Evolutionary conservation across 371 early-diverging fungal genomes (phyloP).

Genomic region (Scutellospora calospora): DNA sequence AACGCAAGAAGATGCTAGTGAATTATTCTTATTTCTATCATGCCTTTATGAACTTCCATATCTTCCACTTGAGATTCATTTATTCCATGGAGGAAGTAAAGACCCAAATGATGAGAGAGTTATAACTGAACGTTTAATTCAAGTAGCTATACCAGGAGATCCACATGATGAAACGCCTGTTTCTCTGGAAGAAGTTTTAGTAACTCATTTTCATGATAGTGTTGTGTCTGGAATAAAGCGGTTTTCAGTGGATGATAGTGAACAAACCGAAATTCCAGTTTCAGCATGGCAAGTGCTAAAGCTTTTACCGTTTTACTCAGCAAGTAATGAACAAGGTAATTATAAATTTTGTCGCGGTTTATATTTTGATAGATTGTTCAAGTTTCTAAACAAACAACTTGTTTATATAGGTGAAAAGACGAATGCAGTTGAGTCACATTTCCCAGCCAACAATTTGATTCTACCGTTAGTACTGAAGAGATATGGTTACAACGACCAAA

Average conservation of each 20-base stretch:
- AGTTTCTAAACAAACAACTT: not conserved
- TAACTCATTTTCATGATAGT: conserved; percentile 54
- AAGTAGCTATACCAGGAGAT: conserved; percentile 57
- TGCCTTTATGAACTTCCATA: conserved; percentile 64
- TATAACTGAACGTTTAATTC: conserved; percentile 63
- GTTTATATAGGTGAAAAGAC: conserved; percentile 51
- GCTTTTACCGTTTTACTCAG: conserved; percentile 66
- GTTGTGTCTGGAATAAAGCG: conserved; percentile 54
- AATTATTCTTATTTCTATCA: conserved; percentile 65
- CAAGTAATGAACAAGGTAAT: conserved; percentile 61
- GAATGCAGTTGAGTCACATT: conserved; percentile 56
- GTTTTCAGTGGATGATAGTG: conserved; percentile 1
- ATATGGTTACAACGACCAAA: conserved; percentile 54
- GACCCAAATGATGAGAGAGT: conserved; percentile 65
- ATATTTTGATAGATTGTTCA: not conserved
- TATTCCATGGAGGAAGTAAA: conserved; percentile 64
- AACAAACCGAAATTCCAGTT: conserved; percentile 45
- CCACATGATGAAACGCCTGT: conserved; percentile 43
- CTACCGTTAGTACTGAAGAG: conserved; percentile 66
- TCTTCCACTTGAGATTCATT: conserved; percentile 63
- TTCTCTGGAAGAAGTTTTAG: conserved; percentile 53
- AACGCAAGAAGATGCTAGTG: conserved; percentile 67
- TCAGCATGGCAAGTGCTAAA: conserved; percentile 69
- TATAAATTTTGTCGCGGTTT: not conserved
- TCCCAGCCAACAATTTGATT: conserved; percentile 59